Percentiles rank a stretch among this genome's conserved stretches.
phyloP scores from a whole-genome alignment of 306 rosid species.

The Psophocarpus tetragonolobus region DNA sequence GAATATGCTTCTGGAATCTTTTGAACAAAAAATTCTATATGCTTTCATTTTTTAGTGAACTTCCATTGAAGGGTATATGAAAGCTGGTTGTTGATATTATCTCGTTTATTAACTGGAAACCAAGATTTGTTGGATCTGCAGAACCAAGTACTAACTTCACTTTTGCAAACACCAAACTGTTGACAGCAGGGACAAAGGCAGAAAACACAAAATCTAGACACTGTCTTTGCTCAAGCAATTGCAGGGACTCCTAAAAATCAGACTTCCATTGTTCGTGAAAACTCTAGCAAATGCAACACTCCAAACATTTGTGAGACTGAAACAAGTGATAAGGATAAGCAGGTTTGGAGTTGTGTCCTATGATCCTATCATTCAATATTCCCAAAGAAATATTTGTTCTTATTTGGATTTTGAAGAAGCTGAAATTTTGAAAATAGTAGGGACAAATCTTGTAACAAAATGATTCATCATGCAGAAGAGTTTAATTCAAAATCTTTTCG shows the following conservation, averaged over 20 bases:
- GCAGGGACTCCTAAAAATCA: conserved; percentile 28
- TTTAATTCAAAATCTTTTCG: neutral
- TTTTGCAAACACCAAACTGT: conserved; percentile 41
- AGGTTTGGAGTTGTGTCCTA: conserved; percentile 37
- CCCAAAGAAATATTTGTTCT: conserved; percentile 8
- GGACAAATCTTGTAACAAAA: neutral
- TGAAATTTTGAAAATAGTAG: neutral
- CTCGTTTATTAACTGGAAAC: conserved; percentile 22
- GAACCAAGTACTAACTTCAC: conserved; percentile 36
- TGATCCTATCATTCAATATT: conserved; percentile 10
- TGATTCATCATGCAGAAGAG: neutral
- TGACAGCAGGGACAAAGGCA: conserved; percentile 29
- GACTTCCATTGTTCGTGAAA: conserved; percentile 25
- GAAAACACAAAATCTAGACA: conserved; percentile 37
- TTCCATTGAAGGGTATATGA: conserved; percentile 5
- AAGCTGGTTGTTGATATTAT: conserved; percentile 20
- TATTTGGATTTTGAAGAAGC: conserved; percentile 13
- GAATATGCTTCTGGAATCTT: conserved; percentile 25
- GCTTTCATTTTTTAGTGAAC: neutral
- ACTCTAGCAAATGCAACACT: conserved; percentile 2
- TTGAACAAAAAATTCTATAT: conserved; percentile 6
- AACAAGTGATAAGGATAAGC: conserved; percentile 30
- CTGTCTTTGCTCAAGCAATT: conserved; percentile 32
- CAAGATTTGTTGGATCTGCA: neutral
- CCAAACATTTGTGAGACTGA: conserved; percentile 30